Evolutionary conservation across 2,329 filamentous ascomycete genomes (phyloP), one percentile per base, ranked within the genome.

Genomic region (Pseudogymnoascus sp.): DNA sequence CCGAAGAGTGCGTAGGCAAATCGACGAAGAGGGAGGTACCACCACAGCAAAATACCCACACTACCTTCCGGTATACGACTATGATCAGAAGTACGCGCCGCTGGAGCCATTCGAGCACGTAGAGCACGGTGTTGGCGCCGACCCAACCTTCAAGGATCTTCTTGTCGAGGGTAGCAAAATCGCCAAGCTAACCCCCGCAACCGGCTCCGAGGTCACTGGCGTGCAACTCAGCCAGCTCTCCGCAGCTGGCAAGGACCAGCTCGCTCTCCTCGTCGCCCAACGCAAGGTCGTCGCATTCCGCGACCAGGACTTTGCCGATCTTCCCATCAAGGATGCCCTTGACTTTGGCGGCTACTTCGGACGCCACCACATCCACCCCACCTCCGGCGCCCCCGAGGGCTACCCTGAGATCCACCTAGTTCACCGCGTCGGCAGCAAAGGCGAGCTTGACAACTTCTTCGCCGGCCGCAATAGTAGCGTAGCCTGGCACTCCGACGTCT

Each of bases 401-500:
- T 81, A 84, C 70, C 88, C 89, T 0, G 84, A 91, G 71, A 74
- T 94, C 13, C 89, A 92, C 68, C 81, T 94, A 1, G 89, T 92
- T 1, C 88, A 92, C 73, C 82, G 89, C 37, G 83, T 83, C 18
- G 85, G 82, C 56, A 75, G 82, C 61, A 85, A 89, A 66, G 82
- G 79, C 5, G 80, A 77, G 2, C 80, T 77, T 18, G 74, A 80
- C 18, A 76, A 81, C 56, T 88, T 87, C 72, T 85, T 90, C 65
- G 74, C 80, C 59, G 82, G 82, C 52, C 81, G 88, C 19, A 92
- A 88, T 3, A 92, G 86, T 73, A 89, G 86, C 0, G 84, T 95
- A 1, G 89, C 89, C 6, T 96, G 90, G 90, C 91, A 96, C 74
- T 89, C 85, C 0, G 91, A 96, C 66, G 86, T 95, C 1, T 89